Percentiles rank a stretch among this genome's conserved stretches.
These are phyloP conservation scores for Globisporangium middletonii DNA, from an alignment of 352 stramenopile genomes.

Conservation along the genomic window DNA sequence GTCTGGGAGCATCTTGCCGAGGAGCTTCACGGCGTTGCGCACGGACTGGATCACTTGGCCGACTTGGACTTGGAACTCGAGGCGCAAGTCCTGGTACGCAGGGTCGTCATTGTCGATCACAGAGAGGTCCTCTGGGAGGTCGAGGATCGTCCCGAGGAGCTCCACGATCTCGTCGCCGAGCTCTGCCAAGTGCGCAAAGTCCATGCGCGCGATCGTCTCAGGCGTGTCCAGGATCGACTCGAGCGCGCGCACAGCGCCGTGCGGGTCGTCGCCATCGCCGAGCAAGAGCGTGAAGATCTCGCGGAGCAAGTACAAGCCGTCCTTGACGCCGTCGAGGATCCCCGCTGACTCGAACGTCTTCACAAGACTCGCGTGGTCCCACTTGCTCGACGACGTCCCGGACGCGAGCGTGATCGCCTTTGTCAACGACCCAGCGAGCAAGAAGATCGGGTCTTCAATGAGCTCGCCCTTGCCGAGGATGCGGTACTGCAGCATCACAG, in stretches of 20 bases:
- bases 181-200: constrained; percentile 52
- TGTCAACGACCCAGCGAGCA: constrained; percentile 64
- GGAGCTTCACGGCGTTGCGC: constrained; percentile 29
- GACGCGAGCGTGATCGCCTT: constrained; percentile 58
- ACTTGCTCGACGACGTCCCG: constrained; percentile 42
- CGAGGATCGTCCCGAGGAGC: constrained; percentile 64
- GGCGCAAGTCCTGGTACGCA: constrained; percentile 34
- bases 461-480: constrained; percentile 63
- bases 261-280: constrained; percentile 36
- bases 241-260: constrained; percentile 44
- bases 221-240: constrained; percentile 55
- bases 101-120: constrained; percentile 33
- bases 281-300: constrained; percentile 73
- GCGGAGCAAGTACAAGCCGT: constrained; percentile 47
- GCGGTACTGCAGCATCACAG: constrained; percentile 79
- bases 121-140: constrained; percentile 72
- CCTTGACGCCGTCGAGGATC: constrained; percentile 52
- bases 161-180: constrained; percentile 69
- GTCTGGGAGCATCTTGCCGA: constrained; percentile 62
- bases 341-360: constrained; percentile 60
- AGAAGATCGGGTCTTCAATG: constrained; percentile 77
- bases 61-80: constrained; percentile 69
- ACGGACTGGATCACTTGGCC: constrained; percentile 53
- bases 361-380: constrained; percentile 38
- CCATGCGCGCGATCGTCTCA: constrained; percentile 49